Conservation (phyloP, 2,329 filamentous ascomycete genomes). For the Arthrinium phaeospermum region DNA sequence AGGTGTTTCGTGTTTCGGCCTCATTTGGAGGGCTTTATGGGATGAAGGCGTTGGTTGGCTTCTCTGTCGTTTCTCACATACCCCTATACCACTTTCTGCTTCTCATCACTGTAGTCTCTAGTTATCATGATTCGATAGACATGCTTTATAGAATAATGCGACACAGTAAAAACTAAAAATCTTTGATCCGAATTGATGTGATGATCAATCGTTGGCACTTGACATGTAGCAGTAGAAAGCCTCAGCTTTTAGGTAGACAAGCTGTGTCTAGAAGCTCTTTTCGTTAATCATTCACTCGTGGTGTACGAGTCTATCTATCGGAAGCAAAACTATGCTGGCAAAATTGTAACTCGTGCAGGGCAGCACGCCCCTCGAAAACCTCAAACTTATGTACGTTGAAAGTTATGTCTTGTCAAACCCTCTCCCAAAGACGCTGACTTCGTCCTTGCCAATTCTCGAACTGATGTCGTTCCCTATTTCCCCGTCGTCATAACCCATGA, state of each 20-base stretch:
- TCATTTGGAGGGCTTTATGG: not conserved
- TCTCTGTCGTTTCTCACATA: not conserved
- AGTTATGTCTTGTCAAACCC: not conserved
- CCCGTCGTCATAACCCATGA: not conserved
- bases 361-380: not conserved
- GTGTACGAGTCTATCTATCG: not conserved
- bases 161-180: not conserved
- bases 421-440: not conserved
- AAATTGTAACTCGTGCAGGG: not conserved
- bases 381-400: not conserved
- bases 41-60: constrained; percentile 14
- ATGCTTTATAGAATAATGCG: not conserved
- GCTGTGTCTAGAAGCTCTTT: not conserved
- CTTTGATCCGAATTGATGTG: not conserved
- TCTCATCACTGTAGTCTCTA: not conserved
- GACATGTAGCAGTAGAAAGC: not conserved
- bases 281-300: not conserved
- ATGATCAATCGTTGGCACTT: not conserved
- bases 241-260: not conserved
- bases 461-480: not conserved
- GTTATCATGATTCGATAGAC: not conserved
- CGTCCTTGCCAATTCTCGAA: not conserved
- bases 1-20: constrained; percentile 12
- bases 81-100: not conserved
- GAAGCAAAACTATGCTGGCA: not conserved